These are phyloP conservation scores for Tylopilus rubrobrunneus DNA, from an alignment of 768 basidiomycete species.

Conservation along the genomic window DNA sequence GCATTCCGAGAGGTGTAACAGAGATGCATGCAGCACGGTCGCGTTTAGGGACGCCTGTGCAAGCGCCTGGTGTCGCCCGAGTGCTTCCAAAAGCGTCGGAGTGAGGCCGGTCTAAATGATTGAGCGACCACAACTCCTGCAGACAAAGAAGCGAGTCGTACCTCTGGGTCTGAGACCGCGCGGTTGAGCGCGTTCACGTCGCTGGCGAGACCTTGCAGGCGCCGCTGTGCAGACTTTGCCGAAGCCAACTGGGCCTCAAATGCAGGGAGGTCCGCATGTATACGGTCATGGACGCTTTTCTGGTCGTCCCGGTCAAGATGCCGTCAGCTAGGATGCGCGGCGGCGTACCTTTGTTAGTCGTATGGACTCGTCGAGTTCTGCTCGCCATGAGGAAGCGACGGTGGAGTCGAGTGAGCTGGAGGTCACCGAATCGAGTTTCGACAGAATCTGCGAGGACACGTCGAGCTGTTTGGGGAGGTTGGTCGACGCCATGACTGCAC, in stretches of 20 bases:
- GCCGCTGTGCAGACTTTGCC: conserved; percentile 61
- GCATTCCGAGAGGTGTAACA: conserved; percentile 55
- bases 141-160: conserved; percentile 27
- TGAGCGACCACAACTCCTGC: conserved; percentile 9
- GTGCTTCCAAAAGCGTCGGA: conserved; percentile 49
- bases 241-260: conserved; percentile 64
- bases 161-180: conserved; percentile 57
- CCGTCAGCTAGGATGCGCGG: background rate
- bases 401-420: conserved; percentile 54
- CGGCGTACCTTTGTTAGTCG: conserved; percentile 59
- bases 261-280: conserved; percentile 56
- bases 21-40: conserved; percentile 42
- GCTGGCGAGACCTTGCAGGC: conserved; percentile 45
- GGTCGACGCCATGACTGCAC: conserved; percentile 63
- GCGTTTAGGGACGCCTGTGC: conserved; percentile 62
- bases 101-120: conserved; percentile 60
- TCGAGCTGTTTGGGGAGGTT: conserved; percentile 64
- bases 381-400: conserved; percentile 65
- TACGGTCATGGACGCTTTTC: conserved; percentile 69
- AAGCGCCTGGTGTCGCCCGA: conserved; percentile 58
- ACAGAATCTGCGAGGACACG: conserved; percentile 67
- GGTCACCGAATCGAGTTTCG: conserved; percentile 63
- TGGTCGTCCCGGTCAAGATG: conserved; percentile 30
- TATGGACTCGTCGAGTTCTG: conserved; percentile 71
- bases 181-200: conserved; percentile 52